These are phyloP conservation scores for Takashimella tepidaria DNA, from an alignment of 1,284 basidiomycete species.

Conservation along the genomic window DNA sequence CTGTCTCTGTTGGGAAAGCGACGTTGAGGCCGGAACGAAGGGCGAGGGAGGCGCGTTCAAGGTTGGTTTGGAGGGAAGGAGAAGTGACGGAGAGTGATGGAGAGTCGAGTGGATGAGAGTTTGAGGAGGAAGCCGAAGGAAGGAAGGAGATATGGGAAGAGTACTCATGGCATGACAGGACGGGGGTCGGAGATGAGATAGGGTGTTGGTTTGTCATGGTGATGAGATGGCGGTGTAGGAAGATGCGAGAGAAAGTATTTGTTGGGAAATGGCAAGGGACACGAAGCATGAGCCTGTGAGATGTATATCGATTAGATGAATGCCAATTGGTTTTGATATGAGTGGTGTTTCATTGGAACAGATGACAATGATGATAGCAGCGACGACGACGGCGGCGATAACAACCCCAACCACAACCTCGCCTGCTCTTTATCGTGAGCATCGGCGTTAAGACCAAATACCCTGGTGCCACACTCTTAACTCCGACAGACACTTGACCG, in stretches of 20 bases:
- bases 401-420: no score
- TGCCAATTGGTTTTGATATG: no score
- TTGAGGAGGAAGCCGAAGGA: constrained; percentile 11
- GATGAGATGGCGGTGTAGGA: not conserved
- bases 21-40: constrained; percentile 52
- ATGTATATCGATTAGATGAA: not conserved
- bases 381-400: not conserved
- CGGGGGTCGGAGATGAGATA: constrained; percentile 18
- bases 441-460: not conserved
- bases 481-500: not conserved
- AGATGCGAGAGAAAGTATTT: not conserved
- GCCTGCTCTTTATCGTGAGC: no score
- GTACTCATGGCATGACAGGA: constrained; percentile 22
- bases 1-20: constrained; percentile 95
- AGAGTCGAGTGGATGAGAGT: constrained; percentile 30
- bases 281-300: not conserved
- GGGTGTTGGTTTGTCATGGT: not conserved
- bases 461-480: not conserved
- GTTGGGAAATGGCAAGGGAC: not conserved
- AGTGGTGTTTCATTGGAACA: no score
- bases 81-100: constrained; percentile 29
- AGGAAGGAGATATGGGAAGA: constrained; percentile 11
- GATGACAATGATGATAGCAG: no score
- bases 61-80: constrained; percentile 19
- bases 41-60: constrained; percentile 34